A percentile compares a stretch with the other conserved stretches of the same genome.
phyloP scores from a whole-genome alignment of 495 filamentous ascomycete genomes.

The Daldinia caldariorum region DNA sequence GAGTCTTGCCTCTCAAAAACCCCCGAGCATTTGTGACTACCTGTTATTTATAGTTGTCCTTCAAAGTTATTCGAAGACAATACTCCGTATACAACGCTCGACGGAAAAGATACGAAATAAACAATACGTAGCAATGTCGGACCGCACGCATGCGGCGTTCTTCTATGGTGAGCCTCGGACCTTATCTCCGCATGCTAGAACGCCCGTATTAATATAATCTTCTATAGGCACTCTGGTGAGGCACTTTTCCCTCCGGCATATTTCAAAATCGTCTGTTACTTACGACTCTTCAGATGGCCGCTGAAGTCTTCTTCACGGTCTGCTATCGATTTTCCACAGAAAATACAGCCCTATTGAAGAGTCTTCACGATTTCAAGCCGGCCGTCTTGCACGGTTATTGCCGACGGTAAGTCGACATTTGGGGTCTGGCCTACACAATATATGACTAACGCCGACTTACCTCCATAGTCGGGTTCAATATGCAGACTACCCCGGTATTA shows the following conservation, averaged over 20 bases:
- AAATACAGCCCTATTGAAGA: conserved; percentile 56
- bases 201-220: conserved; percentile 17
- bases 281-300: conserved; percentile 73
- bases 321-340: conserved; percentile 68
- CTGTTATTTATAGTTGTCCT: neutral
- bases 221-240: conserved; percentile 52
- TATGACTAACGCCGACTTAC: conserved; percentile 6
- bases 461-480: conserved; percentile 47
- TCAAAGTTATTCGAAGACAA: neutral
- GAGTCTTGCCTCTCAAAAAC: neutral
- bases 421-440: neutral
- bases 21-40: no score
- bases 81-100: neutral
- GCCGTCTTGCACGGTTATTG: conserved; percentile 78
- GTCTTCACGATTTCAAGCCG: conserved; percentile 70
- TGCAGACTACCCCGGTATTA: conserved; percentile 89
- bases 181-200: neutral
- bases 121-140: conserved; percentile 21
- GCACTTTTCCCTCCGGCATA: neutral
- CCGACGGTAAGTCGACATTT: conserved; percentile 68
- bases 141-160: conserved; percentile 62
- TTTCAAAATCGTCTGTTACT: conserved; percentile 22
- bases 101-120: neutral
- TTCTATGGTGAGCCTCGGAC: conserved; percentile 67
- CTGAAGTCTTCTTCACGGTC: conserved; percentile 82